phyloP scores from a whole-genome alignment of 345 rosid genomes.

The Stellera chamaejasme region DNA sequence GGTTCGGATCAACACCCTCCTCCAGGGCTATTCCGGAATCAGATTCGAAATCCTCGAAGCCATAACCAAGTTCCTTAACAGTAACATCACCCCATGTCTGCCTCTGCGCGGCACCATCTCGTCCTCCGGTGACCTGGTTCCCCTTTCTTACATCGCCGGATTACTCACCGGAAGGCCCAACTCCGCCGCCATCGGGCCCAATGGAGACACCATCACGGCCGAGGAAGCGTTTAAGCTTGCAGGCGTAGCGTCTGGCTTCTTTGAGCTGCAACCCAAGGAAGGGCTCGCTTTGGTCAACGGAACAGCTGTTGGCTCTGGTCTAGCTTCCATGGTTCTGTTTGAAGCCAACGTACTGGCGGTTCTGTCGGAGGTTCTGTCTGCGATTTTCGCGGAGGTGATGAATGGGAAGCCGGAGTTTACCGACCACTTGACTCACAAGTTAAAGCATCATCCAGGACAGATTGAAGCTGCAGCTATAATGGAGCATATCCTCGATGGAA shows the following conservation, averaged over 20 bases:
- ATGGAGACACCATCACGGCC: slow-evolving; percentile 39
- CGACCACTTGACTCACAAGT: slow-evolving; percentile 44
- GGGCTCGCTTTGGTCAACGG: slow-evolving; percentile 66
- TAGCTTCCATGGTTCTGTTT: slow-evolving; percentile 49
- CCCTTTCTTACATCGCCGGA: slow-evolving; percentile 65
- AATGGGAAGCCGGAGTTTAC: slow-evolving; percentile 45
- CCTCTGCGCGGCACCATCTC: slow-evolving; percentile 74
- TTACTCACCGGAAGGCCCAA: slow-evolving; percentile 54
- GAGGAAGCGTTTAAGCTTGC: slow-evolving; percentile 37
- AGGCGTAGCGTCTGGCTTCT: slow-evolving; percentile 34
- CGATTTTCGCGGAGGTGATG: slow-evolving; percentile 48
- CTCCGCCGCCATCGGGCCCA: slow-evolving; percentile 49
- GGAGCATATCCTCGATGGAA: slow-evolving; percentile 45
- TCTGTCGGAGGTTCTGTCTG: slow-evolving; percentile 34
- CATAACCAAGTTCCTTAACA: slow-evolving; percentile 49
- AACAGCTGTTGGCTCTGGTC: slow-evolving; percentile 61
- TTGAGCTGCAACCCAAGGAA: slow-evolving; percentile 64
- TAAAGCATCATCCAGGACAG: slow-evolving; percentile 57
- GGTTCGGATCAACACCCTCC: slow-evolving; percentile 64
- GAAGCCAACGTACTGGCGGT: slow-evolving; percentile 33
- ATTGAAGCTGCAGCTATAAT: slow-evolving; percentile 57
- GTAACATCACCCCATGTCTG: slow-evolving; percentile 57
- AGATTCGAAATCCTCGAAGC: slow-evolving; percentile 67
- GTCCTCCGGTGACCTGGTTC: slow-evolving; percentile 69
- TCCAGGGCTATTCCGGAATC: slow-evolving; percentile 72